Base-by-base conservation (phyloP, 805 yeast species). In the Candida insectorum region DNA sequence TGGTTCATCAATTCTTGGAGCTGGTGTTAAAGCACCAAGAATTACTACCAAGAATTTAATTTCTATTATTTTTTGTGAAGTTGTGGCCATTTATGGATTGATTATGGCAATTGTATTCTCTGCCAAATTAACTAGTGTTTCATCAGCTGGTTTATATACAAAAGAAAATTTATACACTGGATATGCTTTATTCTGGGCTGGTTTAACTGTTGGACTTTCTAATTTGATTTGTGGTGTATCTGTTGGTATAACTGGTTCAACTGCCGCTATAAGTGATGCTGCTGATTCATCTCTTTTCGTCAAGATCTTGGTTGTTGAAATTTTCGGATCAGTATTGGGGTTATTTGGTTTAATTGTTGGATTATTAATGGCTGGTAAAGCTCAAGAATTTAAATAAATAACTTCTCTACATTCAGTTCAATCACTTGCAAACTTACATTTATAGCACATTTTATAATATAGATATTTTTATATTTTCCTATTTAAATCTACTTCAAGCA, bases 231-330 rank as follows among this genome's bases (percentile, higher is more conserved):
- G 98, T 73, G 98, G 98, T 68, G 71, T 93, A 36, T 91, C 96
- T 3, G 98, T 93, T 30, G 98, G 98, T 43, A 74, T 93, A 41
- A 93, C 98, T 11, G 98, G 98, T 30, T 81, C 97, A 16, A 93
- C 97, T n/a, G 98, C 97, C 22, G 98, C 98, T 25, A 77, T 93
- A 41, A 79, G 95, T 27, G 98, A 93, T 64, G 98, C 98, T 19
- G 97, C 98, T 8, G 97, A 93, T 66, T 79, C 96, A 16, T 75
- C 96, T 4, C 70, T 93, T 45, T 93, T 93, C 52, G 98, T 93
- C 43, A 93, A 93, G 66, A 93, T 93, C 40, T 77, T 93, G 53
- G 98, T 93, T 43, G 83, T 93, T 50, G 98, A 93, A 72, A 93
- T 93, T 70, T 93, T 93, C 55, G 98, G 98, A 22, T 84, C 95